These are phyloP conservation scores for Botrytis elliptica DNA, from an alignment of 2,329 filamentous ascomycete genomes.

Conservation along the genomic window DNA sequence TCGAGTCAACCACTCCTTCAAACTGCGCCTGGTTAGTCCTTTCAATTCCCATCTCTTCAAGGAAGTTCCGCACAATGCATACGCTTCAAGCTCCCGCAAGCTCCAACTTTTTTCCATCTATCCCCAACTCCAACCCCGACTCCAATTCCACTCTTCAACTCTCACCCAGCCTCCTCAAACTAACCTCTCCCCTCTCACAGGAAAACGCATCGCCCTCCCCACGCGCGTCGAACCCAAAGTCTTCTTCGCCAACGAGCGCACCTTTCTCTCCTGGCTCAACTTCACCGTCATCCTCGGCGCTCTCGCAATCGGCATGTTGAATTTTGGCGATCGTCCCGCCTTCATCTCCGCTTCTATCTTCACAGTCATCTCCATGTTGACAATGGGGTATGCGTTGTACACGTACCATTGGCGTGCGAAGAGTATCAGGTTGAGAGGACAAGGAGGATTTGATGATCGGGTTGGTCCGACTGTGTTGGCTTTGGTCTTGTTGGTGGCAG, in stretches of 20 bases:
- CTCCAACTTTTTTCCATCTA: background rate
- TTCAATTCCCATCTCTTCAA: background rate
- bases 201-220: constrained; percentile 97
- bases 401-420: constrained; percentile 98
- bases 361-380: constrained; percentile 88
- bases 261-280: constrained; percentile 99
- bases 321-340: constrained; percentile 93
- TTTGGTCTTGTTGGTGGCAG: constrained; percentile 78
- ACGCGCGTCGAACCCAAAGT: constrained; percentile 99
- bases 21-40: constrained; percentile 74
- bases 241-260: constrained; percentile 99
- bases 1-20: constrained; percentile 96
- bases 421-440: constrained; percentile 85
- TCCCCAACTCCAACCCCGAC: background rate
- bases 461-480: constrained; percentile 91
- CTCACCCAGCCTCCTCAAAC: background rate
- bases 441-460: constrained; percentile 94
- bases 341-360: constrained; percentile 94
- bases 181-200: constrained; percentile 46
- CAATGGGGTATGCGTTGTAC: constrained; percentile 91
- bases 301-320: constrained; percentile 92
- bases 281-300: constrained; percentile 98
- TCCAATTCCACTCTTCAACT: background rate
- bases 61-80: background rate
- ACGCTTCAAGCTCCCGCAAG: background rate